Evolutionary conservation across 2,329 filamentous ascomycete species (phyloP).

Genomic region (Talaromyces sp.): DNA sequence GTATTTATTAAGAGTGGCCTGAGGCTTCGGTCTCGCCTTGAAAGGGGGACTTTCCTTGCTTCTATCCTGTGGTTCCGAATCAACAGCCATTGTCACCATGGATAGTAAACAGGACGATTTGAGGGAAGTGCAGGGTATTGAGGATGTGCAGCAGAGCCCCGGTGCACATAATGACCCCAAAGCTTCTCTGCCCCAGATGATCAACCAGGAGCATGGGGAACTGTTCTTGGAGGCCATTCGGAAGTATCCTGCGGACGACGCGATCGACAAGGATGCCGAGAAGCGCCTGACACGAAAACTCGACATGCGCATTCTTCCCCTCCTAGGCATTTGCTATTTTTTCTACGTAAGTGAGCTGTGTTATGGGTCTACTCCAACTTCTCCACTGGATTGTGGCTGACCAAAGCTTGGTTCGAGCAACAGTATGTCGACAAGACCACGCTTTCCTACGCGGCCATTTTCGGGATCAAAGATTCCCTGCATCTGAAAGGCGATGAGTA

Average conservation of each 20-base stretch:
- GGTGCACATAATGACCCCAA: background rate
- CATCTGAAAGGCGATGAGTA: conserved; percentile 31
- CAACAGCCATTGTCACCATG: background rate
- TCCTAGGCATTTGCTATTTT: conserved; percentile 7
- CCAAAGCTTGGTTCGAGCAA: background rate
- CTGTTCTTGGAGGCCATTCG: conserved; percentile 7
- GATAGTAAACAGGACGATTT: background rate
- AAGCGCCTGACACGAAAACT: conserved; percentile 5
- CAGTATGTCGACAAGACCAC: conserved; percentile 15
- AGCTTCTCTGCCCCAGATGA: background rate
- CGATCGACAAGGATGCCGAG: conserved; percentile 4
- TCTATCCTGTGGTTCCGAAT: background rate
- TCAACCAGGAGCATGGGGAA: conserved; percentile 4
- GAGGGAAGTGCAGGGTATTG: background rate
- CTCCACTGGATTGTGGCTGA: background rate
- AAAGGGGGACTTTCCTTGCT: background rate
- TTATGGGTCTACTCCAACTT: background rate
- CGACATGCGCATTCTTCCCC: conserved; percentile 3
- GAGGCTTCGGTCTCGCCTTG: background rate
- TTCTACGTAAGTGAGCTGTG: conserved; percentile 1
- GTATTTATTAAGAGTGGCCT: background rate
- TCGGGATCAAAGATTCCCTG: conserved; percentile 45
- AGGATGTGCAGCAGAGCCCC: background rate
- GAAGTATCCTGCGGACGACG: conserved; percentile 5
- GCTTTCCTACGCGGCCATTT: conserved; percentile 45